Evolutionary conservation across 1,139 yeast species (phyloP).

Genomic region (Lodderomyces elongisporus): DNA sequence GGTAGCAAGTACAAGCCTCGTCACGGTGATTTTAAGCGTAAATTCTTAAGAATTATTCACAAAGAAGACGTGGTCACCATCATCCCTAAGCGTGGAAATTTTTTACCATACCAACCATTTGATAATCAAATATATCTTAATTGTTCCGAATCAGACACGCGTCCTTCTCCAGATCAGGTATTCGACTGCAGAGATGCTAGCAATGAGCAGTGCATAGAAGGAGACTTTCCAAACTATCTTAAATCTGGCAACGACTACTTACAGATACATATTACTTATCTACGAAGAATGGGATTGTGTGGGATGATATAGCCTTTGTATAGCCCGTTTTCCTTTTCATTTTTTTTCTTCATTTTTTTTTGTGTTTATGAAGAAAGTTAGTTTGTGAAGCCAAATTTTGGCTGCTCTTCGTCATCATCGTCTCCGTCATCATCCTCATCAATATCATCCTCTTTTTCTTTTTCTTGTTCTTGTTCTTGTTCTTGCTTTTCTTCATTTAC

Average conservation of each 20-base stretch:
- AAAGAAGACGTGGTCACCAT: slow-evolving; percentile 43
- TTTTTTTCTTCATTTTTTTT: too few relatives aligned
- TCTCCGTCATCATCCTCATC: slow-evolving; percentile 26
- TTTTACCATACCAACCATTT: slow-evolving; percentile 30
- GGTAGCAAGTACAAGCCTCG: slow-evolving; percentile 23
- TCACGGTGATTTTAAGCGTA: slow-evolving; percentile 23
- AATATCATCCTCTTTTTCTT: slow-evolving; percentile 6
- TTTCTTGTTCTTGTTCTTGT: not conserved
- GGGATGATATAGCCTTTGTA: too few relatives aligned
- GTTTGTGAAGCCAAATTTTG: slow-evolving; percentile 32
- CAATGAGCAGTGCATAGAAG: slow-evolving; percentile 34
- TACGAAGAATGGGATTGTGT: slow-evolving; percentile 45
- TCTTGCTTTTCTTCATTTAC: not conserved
- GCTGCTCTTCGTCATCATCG: slow-evolving; percentile 32
- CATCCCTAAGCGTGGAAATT: slow-evolving; percentile 29
- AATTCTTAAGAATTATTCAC: slow-evolving; percentile 40
- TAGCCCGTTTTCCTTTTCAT: slow-evolving; percentile 11
- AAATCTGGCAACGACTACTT: slow-evolving; percentile 19
- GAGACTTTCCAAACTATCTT: slow-evolving; percentile 24
- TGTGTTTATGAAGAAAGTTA: too few relatives aligned
- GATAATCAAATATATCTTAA: slow-evolving; percentile 45
- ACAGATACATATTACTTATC: slow-evolving; percentile 44
- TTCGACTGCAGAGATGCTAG: slow-evolving; percentile 29
- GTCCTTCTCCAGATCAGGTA: slow-evolving; percentile 26
- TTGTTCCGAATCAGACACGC: slow-evolving; percentile 23